Evolutionary conservation across 331 rosid genomes (phyloP), one percentile per base, ranked within the genome.

Genomic region (Dryas integrifolia): DNA sequence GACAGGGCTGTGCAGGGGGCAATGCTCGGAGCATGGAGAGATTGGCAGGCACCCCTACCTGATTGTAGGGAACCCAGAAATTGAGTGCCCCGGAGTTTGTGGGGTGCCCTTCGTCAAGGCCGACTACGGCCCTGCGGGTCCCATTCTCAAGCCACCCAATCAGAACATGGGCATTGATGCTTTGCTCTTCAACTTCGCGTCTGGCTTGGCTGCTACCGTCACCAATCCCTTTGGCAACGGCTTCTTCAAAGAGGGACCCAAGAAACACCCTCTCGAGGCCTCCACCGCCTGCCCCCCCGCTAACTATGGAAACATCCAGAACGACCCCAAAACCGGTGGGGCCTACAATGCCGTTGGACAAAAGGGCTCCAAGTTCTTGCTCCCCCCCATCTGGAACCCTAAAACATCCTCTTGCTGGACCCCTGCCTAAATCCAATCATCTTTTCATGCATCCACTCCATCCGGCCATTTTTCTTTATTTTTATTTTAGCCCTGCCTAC

Each of bases 1-100:
- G 8, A 0, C 6, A 2, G 47, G 11, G 5, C 45, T 60, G 50
- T 72, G 76, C 49, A 48, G 69, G 12, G 76, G 76, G 13, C 46
- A 47, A n/a, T 72, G 76, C 59, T 58, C 46, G 40, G 69, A 72
- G n/a, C 76, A 72, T 11, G 76, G 58, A 43, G 3, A 11, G 49
- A 5, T 72, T 16, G 76, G 60, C 2, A 45, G 5, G 50, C 30
- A n/a, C 3, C 59, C 69, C 21, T 72, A 47, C 7, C 59, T 72
- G 8, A 5, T 72, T 10, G 69, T 72, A 39, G 59, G 50, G 4
- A 61, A 72, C 76, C 76, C 69, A 0, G 69, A 60, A 60, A 40
- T 47, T 0, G 60, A 48, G 69, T 72, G 76, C 21, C 60, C 76
- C 9, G 69, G 69, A 5, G n/a, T 18, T 9, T 72, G 76, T 24